These are phyloP conservation scores for Microbotryomycetes sp. DNA, from an alignment of 1,284 basidiomycete species.

Conservation along the genomic window DNA sequence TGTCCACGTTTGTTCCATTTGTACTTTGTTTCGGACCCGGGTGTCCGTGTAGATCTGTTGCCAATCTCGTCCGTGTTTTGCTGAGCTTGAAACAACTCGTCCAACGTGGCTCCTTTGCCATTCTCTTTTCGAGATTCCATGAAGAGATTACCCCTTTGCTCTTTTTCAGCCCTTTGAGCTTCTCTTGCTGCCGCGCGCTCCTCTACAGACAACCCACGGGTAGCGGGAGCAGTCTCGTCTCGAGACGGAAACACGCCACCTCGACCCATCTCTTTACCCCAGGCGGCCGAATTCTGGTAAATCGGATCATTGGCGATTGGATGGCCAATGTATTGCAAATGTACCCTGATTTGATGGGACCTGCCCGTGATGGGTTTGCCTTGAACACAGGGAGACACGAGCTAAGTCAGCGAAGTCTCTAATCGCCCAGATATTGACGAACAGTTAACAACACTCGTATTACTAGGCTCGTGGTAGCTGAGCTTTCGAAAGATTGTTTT, in stretches of 20 bases:
- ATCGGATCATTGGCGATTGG: constrained; percentile 63
- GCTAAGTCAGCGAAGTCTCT: neutral
- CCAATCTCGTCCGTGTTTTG: too few relatives aligned
- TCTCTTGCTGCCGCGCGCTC: neutral
- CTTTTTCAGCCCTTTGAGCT: neutral
- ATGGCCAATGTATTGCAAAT: constrained; percentile 87
- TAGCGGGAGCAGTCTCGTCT: neutral
- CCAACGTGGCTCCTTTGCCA: neutral
- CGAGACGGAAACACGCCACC: constrained; percentile 50
- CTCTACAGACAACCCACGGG: constrained; percentile 2
- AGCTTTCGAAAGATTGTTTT: constrained; percentile 83
- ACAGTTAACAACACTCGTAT: constrained; percentile 88
- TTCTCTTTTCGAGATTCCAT: neutral
- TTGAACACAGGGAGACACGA: constrained; percentile 35
- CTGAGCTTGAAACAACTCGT: neutral
- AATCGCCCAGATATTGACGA: constrained; percentile 36
- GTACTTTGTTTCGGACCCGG: neutral
- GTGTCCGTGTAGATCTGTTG: neutral
- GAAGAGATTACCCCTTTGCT: neutral
- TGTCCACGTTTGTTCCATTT: neutral
- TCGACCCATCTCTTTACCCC: constrained; percentile 68
- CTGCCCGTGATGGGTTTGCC: constrained; percentile 78
- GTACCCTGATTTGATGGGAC: constrained; percentile 48
- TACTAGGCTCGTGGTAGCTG: constrained; percentile 70
- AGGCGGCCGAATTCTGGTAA: constrained; percentile 70